These are phyloP conservation scores for Cucurbita maxima DNA, from an alignment of 306 rosid genomes.

Conservation along the genomic window DNA sequence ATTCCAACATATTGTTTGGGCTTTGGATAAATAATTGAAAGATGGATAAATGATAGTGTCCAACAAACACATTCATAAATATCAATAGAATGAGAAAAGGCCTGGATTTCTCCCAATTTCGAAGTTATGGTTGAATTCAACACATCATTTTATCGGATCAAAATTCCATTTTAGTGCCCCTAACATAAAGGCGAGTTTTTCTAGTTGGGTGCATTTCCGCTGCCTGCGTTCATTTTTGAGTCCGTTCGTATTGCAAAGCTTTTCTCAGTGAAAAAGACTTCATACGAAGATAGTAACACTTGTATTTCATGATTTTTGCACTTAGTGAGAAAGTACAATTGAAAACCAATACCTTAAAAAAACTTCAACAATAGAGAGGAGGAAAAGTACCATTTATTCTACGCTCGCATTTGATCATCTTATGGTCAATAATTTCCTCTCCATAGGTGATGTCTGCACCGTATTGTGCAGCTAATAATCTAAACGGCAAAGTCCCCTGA, in stretches of 20 bases:
- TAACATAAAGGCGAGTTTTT: not conserved
- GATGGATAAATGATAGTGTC: not conserved
- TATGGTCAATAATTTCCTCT: constrained; percentile 81
- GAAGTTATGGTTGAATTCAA: not conserved
- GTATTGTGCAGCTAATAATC: constrained; percentile 70
- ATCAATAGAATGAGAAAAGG: not conserved
- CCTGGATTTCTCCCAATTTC: not conserved
- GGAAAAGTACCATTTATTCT: constrained; percentile 47
- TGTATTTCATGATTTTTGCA: not conserved
- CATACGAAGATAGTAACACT: not conserved
- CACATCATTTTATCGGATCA: not conserved
- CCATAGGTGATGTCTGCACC: constrained; percentile 79
- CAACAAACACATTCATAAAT: not conserved
- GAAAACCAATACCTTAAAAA: not conserved
- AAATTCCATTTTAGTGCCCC: not conserved
- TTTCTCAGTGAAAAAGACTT: not conserved
- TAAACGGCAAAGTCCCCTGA: constrained; percentile 75
- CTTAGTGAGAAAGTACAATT: not conserved
- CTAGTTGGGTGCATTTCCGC: not conserved
- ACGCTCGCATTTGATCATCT: constrained; percentile 69
- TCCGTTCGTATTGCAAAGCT: no score
- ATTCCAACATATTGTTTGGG: not conserved
- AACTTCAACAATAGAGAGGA: not conserved
- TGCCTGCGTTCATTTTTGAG: no score
- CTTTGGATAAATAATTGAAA: not conserved